phyloP scores from a whole-genome alignment of 2,329 filamentous ascomycete species.

The Talaromyces marneffei region DNA sequence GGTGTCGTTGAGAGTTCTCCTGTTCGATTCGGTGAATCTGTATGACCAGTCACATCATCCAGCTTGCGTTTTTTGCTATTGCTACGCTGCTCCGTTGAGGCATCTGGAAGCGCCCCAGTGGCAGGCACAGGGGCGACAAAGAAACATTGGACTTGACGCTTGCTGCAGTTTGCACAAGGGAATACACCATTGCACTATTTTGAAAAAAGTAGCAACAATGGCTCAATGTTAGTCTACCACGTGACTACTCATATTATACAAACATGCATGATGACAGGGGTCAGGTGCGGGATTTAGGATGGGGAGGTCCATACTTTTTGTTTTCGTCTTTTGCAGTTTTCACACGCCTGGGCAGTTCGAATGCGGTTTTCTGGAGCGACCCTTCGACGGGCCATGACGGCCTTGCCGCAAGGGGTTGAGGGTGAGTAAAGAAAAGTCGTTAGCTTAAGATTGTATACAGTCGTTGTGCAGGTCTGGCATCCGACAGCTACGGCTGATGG shows the following conservation, averaged over 20 bases:
- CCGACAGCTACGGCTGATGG: background rate
- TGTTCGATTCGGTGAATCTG: background rate
- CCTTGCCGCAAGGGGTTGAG: background rate
- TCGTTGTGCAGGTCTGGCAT: background rate
- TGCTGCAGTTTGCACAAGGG: conserved; percentile 55
- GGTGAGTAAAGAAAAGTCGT: background rate
- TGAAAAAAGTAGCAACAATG: background rate
- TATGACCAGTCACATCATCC: background rate
- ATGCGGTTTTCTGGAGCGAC: conserved; percentile 56
- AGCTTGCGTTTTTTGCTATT: conserved; percentile 9
- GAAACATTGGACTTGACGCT: conserved; percentile 44
- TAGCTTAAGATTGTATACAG: background rate
- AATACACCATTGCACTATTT: conserved; percentile 53
- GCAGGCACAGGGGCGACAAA: conserved; percentile 43
- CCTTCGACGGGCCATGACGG: conserved; percentile 48
- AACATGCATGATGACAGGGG: background rate
- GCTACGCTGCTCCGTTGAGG: conserved; percentile 6
- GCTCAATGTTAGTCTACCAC: background rate
- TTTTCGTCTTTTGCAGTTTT: conserved; percentile 60
- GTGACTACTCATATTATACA: background rate
- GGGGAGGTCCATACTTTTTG: conserved; percentile 58
- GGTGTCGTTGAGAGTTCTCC: background rate
- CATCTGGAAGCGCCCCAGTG: background rate
- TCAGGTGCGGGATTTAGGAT: background rate
- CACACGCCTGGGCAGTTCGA: conserved; percentile 59